A percentile compares a stretch with the other conserved stretches of the same genome.
phyloP scores from a whole-genome alignment of 345 rosid species.

The Acer saccharum region DNA sequence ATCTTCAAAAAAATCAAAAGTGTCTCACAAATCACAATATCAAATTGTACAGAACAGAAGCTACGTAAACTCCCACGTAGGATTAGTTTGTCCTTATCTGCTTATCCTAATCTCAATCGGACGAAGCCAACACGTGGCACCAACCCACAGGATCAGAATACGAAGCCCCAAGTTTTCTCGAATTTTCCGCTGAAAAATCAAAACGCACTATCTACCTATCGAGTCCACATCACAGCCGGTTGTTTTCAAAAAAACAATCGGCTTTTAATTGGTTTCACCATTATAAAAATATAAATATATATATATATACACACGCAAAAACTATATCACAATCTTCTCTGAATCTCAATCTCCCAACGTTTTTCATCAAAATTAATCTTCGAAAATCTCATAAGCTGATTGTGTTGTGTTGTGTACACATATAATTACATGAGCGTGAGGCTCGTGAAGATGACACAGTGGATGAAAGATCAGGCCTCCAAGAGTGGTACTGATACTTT shows the following conservation, averaged over 20 bases:
- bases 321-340: neutral
- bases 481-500: slow-evolving; percentile 34
- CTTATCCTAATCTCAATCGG: slow-evolving; percentile 26
- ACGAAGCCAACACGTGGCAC: slow-evolving; percentile 23
- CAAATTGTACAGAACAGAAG: too few relatives aligned
- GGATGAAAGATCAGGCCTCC: slow-evolving; percentile 56
- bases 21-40: too few relatives aligned
- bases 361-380: neutral
- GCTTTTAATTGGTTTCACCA: neutral
- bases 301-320: slow-evolving; percentile 5
- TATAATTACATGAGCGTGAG: slow-evolving; percentile 30
- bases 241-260: slow-evolving; percentile 9
- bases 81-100: slow-evolving; percentile 31
- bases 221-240: slow-evolving; percentile 7
- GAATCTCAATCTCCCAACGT: neutral
- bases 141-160: slow-evolving; percentile 2
- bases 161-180: slow-evolving; percentile 12
- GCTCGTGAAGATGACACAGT: slow-evolving; percentile 35
- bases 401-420: neutral
- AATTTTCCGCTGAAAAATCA: neutral
- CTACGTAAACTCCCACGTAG: too few relatives aligned
- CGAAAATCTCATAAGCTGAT: neutral
- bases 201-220: neutral
- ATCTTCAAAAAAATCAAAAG: too few relatives aligned
- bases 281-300: slow-evolving; percentile 26